Conservation (phyloP, 2,329 filamentous ascomycete species). For the Beauveria brongniartii region DNA sequence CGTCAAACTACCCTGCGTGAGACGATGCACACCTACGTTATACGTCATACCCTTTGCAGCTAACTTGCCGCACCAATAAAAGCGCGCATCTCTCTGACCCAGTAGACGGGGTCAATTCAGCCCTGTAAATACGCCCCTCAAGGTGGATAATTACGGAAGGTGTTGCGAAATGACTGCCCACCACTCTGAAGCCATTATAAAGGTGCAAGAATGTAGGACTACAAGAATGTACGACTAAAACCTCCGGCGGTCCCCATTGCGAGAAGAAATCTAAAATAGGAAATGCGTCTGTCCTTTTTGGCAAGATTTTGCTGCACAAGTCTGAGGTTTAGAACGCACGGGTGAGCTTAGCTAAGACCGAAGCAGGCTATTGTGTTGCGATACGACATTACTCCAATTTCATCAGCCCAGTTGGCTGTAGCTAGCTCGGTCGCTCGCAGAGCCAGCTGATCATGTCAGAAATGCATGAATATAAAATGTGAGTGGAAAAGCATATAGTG, state of each 20-base stretch:
- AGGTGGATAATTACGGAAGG: neutral
- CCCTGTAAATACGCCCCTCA: neutral
- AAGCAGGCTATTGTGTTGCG: neutral
- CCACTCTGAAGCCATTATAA: neutral
- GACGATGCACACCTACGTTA: neutral
- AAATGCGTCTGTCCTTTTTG: neutral
- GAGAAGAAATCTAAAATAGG: neutral
- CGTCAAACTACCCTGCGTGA: neutral
- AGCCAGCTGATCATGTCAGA: neutral
- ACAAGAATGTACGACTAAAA: neutral
- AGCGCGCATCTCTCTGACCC: too few species aligned
- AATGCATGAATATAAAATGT: neutral
- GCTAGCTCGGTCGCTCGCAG: neutral
- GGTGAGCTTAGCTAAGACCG: slow-evolving; percentile 5
- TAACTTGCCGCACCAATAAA: neutral
- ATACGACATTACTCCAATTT: neutral
- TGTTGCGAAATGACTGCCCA: neutral
- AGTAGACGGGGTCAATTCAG: neutral
- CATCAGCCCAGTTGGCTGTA: neutral
- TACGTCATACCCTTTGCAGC: neutral
- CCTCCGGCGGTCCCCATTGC: neutral
- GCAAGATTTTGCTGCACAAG: neutral
- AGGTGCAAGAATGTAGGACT: neutral
- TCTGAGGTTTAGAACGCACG: neutral
- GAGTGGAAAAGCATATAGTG: neutral